Evolutionary conservation across 306 rosid genomes (phyloP), one percentile per base, ranked within the genome.

Genomic region (Castanea mollissima): DNA sequence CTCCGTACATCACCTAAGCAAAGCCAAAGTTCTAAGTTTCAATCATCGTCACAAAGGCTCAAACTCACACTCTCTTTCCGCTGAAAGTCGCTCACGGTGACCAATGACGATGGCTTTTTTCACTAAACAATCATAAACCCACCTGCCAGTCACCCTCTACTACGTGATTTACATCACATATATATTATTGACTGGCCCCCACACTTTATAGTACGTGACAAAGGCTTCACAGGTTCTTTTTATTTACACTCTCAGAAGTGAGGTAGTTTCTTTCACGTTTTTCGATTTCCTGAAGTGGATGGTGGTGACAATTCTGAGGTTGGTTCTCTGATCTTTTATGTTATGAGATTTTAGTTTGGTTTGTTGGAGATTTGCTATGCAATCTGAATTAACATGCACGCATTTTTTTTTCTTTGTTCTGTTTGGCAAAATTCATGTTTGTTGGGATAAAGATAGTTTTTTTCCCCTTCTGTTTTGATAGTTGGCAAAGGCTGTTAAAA

Each of bases 61-160:
- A 41, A 49, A 12, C 54, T 49, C 54, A 46, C 16, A 67, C 51
- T 19, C 71, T 34, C 52, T 32, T 4, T 35, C 11, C 18, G 14
- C 15, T 49, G 54, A 31, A 62, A 62, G 38, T 62, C n/a, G 4
- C 6, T 32, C 25, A 16, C 27, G 6, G 51, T 34, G 51, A 67
- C 51, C 44, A 67, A 9, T 68, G 51, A 34, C 51, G 52, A 67
- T 35, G 72, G 23, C n/a, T 49, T 49, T 49, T 6, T 19, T 1
- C 16, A 35, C 72, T 18, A 19, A 0, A 2, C 52, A 49, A 20
- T 27, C 54, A 41, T 55, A 21, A 1, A 41, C 34, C 59, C 59
- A 46, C 55, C 35, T 46, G 82, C 76, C 62, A 38, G 73, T 73
- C 76, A 29, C 83, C 32, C 15, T 78, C 69, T 54, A 12, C 64